A percentile compares a stretch with the other conserved stretches of the same genome.
Conservation (phyloP, 805 yeast species). For the Saccharomycopsis babjevae region DNA sequence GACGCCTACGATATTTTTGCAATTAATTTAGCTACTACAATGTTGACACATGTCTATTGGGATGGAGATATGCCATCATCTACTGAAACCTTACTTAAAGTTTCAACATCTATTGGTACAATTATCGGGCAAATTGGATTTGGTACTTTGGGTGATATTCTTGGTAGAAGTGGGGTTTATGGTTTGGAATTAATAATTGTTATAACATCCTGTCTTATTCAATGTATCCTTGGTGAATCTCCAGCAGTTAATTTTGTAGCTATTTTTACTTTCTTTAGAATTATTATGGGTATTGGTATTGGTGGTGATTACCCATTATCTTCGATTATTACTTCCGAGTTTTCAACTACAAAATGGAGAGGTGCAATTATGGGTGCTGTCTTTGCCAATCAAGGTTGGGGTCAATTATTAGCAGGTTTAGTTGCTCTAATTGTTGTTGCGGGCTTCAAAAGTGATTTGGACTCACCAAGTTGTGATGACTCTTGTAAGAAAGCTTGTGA, state of each 20-base stretch:
- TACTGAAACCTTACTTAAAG: conserved; percentile 68
- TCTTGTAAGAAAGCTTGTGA: conserved; percentile 71
- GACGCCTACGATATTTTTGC: conserved; percentile 92
- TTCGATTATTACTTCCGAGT: conserved; percentile 84
- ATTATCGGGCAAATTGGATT: conserved; percentile 84
- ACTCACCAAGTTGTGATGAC: conserved; percentile 50
- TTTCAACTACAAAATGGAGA: conserved; percentile 92
- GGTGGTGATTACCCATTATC: conserved; percentile 96
- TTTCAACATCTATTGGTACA: conserved; percentile 88
- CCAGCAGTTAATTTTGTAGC: conserved; percentile 69
- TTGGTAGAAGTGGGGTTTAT: conserved; percentile 82
- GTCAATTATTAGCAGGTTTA: conserved; percentile 81
- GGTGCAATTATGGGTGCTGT: conserved; percentile 97
- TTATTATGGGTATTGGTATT: conserved; percentile 89
- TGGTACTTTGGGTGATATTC: conserved; percentile 69
- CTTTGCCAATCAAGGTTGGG: conserved; percentile 95
- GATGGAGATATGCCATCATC: conserved; percentile 49
- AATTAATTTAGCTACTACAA: conserved; percentile 69
- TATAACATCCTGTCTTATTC: conserved; percentile 69
- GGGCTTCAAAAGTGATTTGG: conserved; percentile 58
- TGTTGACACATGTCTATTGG: conserved; percentile 76
- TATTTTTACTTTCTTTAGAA: conserved; percentile 66
- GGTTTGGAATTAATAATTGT: conserved; percentile 80
- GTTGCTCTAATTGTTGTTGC: conserved; percentile 69
- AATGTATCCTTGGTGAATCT: conserved; percentile 63